These are phyloP conservation scores for Pseudocercospora ulei DNA, from an alignment of 2,329 filamentous ascomycete species.

Conservation along the genomic window DNA sequence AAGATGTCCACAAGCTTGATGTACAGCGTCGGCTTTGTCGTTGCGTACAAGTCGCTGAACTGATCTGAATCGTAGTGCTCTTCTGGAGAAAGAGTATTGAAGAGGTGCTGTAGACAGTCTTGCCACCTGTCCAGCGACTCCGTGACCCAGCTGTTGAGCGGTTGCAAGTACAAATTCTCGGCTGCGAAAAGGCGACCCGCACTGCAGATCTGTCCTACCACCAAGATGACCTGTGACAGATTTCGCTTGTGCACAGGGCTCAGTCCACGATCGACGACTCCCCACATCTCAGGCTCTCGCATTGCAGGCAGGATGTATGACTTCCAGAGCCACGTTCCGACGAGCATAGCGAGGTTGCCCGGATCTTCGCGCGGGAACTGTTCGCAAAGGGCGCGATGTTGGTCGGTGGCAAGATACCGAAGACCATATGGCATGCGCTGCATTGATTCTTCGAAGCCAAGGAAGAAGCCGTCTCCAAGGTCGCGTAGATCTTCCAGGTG, in stretches of 20 bases:
- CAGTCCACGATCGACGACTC: constrained; percentile 79
- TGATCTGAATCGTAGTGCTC: constrained; percentile 95
- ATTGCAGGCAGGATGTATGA: constrained; percentile 87
- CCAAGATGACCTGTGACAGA: constrained; percentile 78
- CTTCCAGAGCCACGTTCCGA: constrained; percentile 87
- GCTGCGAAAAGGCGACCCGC: constrained; percentile 83
- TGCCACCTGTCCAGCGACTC: constrained; percentile 74
- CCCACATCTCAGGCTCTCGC: constrained; percentile 80
- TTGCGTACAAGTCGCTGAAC: constrained; percentile 94
- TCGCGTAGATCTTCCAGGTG: constrained; percentile 89
- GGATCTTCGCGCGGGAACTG: constrained; percentile 73
- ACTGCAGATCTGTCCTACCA: constrained; percentile 76
- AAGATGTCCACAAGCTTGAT: constrained; percentile 99
- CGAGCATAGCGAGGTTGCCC: constrained; percentile 67
- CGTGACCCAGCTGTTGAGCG: constrained; percentile 79
- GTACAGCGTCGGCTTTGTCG: constrained; percentile 94
- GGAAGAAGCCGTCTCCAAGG: constrained; percentile 83
- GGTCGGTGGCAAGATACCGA: constrained; percentile 76
- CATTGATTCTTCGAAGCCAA: constrained; percentile 68
- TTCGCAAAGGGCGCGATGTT: constrained; percentile 64
- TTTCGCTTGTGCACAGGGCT: constrained; percentile 91
- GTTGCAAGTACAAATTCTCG: constrained; percentile 91
- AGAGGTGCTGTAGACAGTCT: constrained; percentile 64
- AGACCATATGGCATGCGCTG: constrained; percentile 88
- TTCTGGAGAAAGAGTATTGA: constrained; percentile 78